These are phyloP conservation scores for Glycyrrhiza uralensis DNA, from an alignment of 306 rosid species.

Conservation along the genomic window DNA sequence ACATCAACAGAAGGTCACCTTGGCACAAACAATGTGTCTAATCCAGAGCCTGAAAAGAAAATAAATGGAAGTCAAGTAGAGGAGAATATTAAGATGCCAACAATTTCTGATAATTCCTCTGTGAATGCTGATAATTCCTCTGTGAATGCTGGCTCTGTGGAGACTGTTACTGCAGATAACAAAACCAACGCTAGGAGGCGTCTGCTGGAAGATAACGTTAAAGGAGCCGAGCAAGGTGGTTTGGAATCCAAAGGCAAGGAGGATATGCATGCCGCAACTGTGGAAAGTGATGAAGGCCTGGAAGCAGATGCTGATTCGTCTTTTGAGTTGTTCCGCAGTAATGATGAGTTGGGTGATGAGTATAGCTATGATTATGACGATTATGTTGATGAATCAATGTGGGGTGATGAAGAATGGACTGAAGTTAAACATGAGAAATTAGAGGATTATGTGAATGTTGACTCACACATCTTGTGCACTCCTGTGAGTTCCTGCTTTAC, in stretches of 20 bases:
- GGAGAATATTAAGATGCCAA: slow-evolving; percentile 51
- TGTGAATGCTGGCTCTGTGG: slow-evolving; percentile 38
- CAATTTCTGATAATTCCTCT: slow-evolving; percentile 42
- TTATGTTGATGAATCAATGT: slow-evolving; percentile 80
- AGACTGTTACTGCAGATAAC: slow-evolving; percentile 39
- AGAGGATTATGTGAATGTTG: slow-evolving; percentile 84
- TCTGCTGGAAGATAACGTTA: slow-evolving; percentile 69
- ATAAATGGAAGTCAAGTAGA: slow-evolving; percentile 41
- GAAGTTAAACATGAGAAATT: slow-evolving; percentile 66
- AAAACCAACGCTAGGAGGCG: slow-evolving; percentile 61
- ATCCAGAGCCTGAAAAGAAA: slow-evolving; percentile 36
- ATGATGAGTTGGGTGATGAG: slow-evolving; percentile 85
- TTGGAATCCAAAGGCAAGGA: slow-evolving; percentile 51
- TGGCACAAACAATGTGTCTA: slow-evolving; percentile 27
- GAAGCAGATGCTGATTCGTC: slow-evolving; percentile 92
- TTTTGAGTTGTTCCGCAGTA: slow-evolving; percentile 76
- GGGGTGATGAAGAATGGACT: slow-evolving; percentile 97
- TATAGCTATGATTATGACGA: slow-evolving; percentile 90
- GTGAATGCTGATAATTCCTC: slow-evolving; percentile 45
- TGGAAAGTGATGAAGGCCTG: slow-evolving; percentile 65
- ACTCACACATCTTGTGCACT: slow-evolving; percentile 84
- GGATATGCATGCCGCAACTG: slow-evolving; percentile 61
- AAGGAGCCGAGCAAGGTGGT: slow-evolving; percentile 50
- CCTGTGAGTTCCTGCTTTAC: slow-evolving; percentile 64
- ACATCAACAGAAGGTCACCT: slow-evolving; percentile 35